phyloP scores from a whole-genome alignment of 805 yeast species.

The Yamadazyma philogaea region DNA sequence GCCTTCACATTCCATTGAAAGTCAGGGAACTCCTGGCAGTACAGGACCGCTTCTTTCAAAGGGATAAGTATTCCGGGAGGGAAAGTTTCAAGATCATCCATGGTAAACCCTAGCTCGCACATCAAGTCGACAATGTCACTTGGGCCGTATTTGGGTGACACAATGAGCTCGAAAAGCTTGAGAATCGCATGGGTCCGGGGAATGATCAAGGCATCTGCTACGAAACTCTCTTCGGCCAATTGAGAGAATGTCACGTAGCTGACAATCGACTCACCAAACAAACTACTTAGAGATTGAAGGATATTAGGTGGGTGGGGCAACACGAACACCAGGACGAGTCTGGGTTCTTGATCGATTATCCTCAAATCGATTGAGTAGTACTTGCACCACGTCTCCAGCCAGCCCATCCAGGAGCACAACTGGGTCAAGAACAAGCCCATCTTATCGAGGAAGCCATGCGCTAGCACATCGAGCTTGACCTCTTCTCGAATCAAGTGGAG shows the following conservation, averaged over 20 bases:
- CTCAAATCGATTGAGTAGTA: constrained; percentile 46
- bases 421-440: constrained; percentile 60
- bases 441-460: constrained; percentile 28
- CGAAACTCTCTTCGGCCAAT: constrained; percentile 58
- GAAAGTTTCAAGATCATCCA: constrained; percentile 57
- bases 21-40: constrained; percentile 51
- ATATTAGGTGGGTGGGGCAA: constrained; percentile 60
- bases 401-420: constrained; percentile 64
- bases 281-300: constrained; percentile 52
- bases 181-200: constrained; percentile 63
- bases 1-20: constrained; percentile 46
- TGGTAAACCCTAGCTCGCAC: constrained; percentile 52
- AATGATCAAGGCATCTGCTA: constrained; percentile 56
- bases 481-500: constrained; percentile 82
- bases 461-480: constrained; percentile 51
- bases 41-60: constrained; percentile 55
- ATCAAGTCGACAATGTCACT: constrained; percentile 59
- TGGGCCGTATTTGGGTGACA: constrained; percentile 50
- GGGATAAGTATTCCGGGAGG: constrained; percentile 74
- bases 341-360: constrained; percentile 36
- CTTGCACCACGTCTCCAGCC: constrained; percentile 64
- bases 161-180: constrained; percentile 59
- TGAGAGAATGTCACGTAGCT: constrained; percentile 67
- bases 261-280: constrained; percentile 40
- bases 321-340: constrained; percentile 44